Conservation (phyloP, 2,329 filamentous ascomycete species). For the Mycocentrospora acerina region DNA sequence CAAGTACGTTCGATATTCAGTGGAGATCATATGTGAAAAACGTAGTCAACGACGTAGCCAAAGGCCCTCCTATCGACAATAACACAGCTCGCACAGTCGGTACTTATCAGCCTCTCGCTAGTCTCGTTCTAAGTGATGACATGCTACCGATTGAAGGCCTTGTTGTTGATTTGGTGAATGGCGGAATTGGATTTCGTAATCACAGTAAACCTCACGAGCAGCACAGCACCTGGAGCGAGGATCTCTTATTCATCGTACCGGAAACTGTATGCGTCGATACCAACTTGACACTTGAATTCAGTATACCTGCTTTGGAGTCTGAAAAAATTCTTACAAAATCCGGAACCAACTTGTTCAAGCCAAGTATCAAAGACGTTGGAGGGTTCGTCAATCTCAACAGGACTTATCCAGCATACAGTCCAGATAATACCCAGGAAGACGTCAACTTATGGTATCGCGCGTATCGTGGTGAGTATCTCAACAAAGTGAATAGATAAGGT, state of each 20-base stretch:
- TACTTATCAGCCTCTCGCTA: conserved; percentile 31
- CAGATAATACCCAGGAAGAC: conserved; percentile 36
- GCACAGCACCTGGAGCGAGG: conserved; percentile 48
- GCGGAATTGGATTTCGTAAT: conserved; percentile 51
- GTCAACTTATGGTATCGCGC: conserved; percentile 45
- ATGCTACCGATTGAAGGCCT: conserved; percentile 47
- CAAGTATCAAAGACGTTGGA: conserved; percentile 46
- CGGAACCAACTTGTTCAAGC: conserved; percentile 9
- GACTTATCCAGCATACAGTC: conserved; percentile 35
- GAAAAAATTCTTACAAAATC: neutral
- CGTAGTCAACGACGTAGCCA: neutral
- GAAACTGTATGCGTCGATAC: conserved; percentile 48
- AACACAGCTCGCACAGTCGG: conserved; percentile 34
- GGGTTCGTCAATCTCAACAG: conserved; percentile 46
- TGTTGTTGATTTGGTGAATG: conserved; percentile 45
- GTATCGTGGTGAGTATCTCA: conserved; percentile 48
- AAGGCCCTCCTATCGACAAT: conserved; percentile 26
- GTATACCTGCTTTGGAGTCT: conserved; percentile 16
- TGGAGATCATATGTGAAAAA: conserved; percentile 27
- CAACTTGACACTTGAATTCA: conserved; percentile 49
- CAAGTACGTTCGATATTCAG: conserved; percentile 50
- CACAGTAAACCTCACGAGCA: conserved; percentile 43
- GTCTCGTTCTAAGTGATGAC: conserved; percentile 37
- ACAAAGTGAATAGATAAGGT: too few relatives aligned
- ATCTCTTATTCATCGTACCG: conserved; percentile 52